Evolutionary conservation across 108 stramenopile species (phyloP).

Genomic region (Skeletonema menzelii): DNA sequence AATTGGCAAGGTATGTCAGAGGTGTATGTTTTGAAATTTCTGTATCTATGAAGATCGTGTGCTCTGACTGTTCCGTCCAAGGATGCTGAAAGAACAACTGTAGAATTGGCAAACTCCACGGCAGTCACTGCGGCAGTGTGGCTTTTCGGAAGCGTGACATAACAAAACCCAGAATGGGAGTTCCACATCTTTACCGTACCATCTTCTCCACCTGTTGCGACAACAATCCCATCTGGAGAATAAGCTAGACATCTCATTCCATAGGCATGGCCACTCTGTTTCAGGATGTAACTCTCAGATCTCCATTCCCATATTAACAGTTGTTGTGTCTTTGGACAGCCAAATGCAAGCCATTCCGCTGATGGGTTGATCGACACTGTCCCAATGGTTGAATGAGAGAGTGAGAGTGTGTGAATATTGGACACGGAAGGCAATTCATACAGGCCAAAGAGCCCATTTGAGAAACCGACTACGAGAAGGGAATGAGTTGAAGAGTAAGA

Average conservation of each 20-base stretch:
- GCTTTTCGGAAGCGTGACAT: conserved; percentile 91
- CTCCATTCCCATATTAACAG: conserved; percentile 99
- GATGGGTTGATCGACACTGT: conserved; percentile 83
- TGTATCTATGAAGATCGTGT: conserved; percentile 95
- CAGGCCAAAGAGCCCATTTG: conserved; percentile 93
- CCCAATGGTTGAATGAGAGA: conserved; percentile 71
- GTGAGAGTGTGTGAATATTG: conserved; percentile 90
- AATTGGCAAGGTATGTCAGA: conserved; percentile 93
- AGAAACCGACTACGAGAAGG: conserved; percentile 90
- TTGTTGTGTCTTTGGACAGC: conserved; percentile 91
- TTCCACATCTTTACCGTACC: conserved; percentile 98
- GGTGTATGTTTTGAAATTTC: conserved; percentile 94
- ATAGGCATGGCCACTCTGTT: conserved; percentile 98
- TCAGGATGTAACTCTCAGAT: conserved; percentile 97
- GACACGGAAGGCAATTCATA: conserved; percentile 92
- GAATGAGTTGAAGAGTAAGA: conserved; percentile 59
- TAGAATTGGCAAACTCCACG: conserved; percentile 85
- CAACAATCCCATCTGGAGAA: conserved; percentile 90
- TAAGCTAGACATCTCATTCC: conserved; percentile 94
- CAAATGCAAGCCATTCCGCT: conserved; percentile 98
- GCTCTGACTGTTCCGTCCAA: conserved; percentile 98
- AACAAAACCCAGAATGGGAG: conserved; percentile 95
- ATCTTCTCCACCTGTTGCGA: conserved; percentile 98
- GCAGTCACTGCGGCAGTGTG: conserved; percentile 96
- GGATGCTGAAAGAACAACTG: conserved; percentile 90